Base-by-base conservation (phyloP, 2,329 filamentous ascomycete genomes). In the Pseudogymnoascus sp. region DNA sequence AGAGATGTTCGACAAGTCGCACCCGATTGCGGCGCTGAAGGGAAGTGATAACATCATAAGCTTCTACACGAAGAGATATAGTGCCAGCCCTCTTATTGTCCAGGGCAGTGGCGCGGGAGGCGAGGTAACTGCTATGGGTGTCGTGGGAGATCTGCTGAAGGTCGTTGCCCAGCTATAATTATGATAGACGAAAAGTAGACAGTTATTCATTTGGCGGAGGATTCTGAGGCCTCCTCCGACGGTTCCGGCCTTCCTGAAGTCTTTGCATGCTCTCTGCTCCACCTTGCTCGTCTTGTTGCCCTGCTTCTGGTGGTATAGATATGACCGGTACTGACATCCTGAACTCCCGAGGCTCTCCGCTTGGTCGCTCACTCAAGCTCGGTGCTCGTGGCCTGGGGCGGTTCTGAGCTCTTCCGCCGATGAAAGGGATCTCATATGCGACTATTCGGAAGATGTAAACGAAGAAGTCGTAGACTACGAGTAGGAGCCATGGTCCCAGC, bases 11-110 rank as follows among this genome's bases (percentile, higher is more conserved):
- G 92, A 96, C 68, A 86, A 85, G 69, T 90, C 89, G 65, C 91
- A 96, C 73, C 90, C 95, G 11, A 97, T 99, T 77, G 95, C 95
- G 12, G 89, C 90, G 59, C 82, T 99, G 64, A 96, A 96, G 83
- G 95, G 95, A 37, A 97, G 93, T 76, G 95, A 97, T 75, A 99
- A 99, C 80, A 96, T 99, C 75, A 96, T 99, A 74, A 96, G 88
- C 80, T 97, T 99, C 81, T 96, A 97, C 78, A 99, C 95, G 5
- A 89, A 96, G 82, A 84, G 95, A 71, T 99, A 99, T 74, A 92
- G 92, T 64, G 84, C 81, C 73, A 96, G 93, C 77, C 93, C 95
- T 46, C 81, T 99, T 66, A 96, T 97, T 73, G 86, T 99, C 67
- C 93, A 97, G 79, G 95, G 95, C 65, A 92, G 91, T 37, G 95